Base-by-base conservation (phyloP, 352 stramenopile genomes). In the Lagenidium sp. region DNA sequence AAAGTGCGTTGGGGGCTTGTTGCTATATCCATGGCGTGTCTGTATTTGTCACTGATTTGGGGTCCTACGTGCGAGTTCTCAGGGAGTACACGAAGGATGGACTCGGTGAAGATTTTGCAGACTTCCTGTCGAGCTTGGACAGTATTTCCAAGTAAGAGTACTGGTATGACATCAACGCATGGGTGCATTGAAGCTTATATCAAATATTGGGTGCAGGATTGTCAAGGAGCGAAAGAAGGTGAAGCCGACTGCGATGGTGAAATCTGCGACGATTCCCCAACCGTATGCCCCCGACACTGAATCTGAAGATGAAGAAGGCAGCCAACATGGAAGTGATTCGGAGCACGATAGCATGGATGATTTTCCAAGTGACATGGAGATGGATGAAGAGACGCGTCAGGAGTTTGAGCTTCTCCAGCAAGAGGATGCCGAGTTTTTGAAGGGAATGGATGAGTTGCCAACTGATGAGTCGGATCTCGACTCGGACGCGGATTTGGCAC, bases 31-130 rank as follows among this genome's bases (percentile, higher is more conserved):
- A n/a, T n/a, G n/a, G n/a, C n/a, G n/a, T n/a, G 1, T 20, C 6
- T 32, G 6, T 1, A 44, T 4, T 25, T 31, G 3, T 13, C 6
- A 16, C 29, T 19, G 50, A 16, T 13, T 40, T 37, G n/a, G 32
- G 38, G 51, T 23, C n/a, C n/a, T n/a, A n/a, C n/a, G n/a, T 54
- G 41, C 30, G 13, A 45, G 39, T 60, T 12, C 23, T 5, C 41
- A 90, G 77, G 32, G 80, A 92, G 51, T 92, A 81, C 56, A 63
- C 66, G 30, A 82, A 80, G 23, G 80, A 92, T 44, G 80, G 80
- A 22, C 39, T 92, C 11, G 80, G 80, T 23, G 74, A 85, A 30
- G 80, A 92, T 47, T 92, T 92, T 63, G 64, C 64, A 23, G 77
- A 86, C 35, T 92, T 92, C 60, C 52, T 92, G 23, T 65, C 51